Evolutionary conservation across 177 flowering plant genomes (phyloP).

Genomic region (Vitis hybrid): DNA sequence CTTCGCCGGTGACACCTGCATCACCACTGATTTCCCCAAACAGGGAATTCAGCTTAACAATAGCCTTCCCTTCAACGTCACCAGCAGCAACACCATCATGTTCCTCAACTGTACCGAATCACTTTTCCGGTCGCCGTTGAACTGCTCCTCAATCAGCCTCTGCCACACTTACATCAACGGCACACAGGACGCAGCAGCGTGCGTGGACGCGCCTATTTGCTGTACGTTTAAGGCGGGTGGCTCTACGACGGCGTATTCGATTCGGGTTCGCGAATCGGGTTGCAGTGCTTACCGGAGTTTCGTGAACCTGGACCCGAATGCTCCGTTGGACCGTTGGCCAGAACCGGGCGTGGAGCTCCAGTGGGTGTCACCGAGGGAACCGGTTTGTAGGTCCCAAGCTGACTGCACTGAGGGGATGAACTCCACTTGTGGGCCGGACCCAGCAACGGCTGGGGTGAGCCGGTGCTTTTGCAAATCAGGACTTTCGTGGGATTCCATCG

Average conservation of each 20-base stretch:
- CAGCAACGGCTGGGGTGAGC: slow-evolving; percentile 15
- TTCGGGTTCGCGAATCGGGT: slow-evolving; percentile 37
- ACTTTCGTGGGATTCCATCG: slow-evolving; percentile 47
- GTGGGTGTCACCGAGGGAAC: slow-evolving; percentile 58
- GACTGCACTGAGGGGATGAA: slow-evolving; percentile 39
- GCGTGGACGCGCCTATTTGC: slow-evolving; percentile 33
- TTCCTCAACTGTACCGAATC: slow-evolving; percentile 46
- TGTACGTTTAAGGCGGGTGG: slow-evolving; percentile 62
- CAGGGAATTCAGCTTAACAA: slow-evolving; percentile 53
- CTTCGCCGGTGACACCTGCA: slow-evolving; percentile 45
- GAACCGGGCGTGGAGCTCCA: slow-evolving; percentile 49
- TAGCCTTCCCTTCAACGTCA: slow-evolving; percentile 64
- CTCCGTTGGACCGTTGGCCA: slow-evolving; percentile 51
- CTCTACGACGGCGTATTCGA: slow-evolving; percentile 39
- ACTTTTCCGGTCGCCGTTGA: slow-evolving; percentile 43
- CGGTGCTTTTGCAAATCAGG: slow-evolving; percentile 54
- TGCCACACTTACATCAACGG: slow-evolving; percentile 40
- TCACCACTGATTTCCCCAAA: slow-evolving; percentile 41
- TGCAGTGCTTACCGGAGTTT: slow-evolving; percentile 58
- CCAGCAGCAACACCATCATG: slow-evolving; percentile 56
- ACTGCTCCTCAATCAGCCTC: slow-evolving; percentile 50
- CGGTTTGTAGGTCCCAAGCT: slow-evolving; percentile 32
- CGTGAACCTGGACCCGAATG: slow-evolving; percentile 39
- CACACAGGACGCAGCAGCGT: slow-evolving; percentile 14
- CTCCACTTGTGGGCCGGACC: slow-evolving; percentile 49